Conservation (phyloP, 2,329 filamentous ascomycete genomes). For the Aspergillus udagawae region DNA sequence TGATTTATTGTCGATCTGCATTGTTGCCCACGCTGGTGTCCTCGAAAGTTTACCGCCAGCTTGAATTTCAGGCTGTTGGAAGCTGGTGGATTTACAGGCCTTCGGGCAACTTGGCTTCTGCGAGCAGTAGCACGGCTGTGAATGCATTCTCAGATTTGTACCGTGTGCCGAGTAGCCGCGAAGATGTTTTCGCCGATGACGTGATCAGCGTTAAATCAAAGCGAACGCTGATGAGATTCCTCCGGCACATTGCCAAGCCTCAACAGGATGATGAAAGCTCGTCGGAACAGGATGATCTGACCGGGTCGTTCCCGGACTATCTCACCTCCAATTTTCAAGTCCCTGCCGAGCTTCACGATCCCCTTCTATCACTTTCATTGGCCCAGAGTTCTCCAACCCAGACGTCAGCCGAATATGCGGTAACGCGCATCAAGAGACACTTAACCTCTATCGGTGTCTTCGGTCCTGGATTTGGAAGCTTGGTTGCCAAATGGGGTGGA, state of each 20-base stretch:
- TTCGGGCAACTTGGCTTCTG: constrained; percentile 16
- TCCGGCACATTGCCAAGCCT: constrained; percentile 71
- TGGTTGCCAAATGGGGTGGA: constrained; percentile 91
- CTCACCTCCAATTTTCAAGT: constrained; percentile 58
- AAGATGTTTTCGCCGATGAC: constrained; percentile 82
- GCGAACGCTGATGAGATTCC: constrained; percentile 84
- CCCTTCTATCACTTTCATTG: constrained; percentile 68
- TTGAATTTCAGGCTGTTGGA: constrained; percentile 90
- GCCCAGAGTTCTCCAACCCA: constrained; percentile 55
- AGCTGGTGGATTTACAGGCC: constrained; percentile 74
- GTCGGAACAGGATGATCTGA: constrained; percentile 54
- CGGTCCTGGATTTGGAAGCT: constrained; percentile 81
- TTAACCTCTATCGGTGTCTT: constrained; percentile 82
- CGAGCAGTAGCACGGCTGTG: constrained; percentile 3
- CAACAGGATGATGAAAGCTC: constrained; percentile 50
- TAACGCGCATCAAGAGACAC: constrained; percentile 73
- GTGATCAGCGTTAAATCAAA: constrained; percentile 76
- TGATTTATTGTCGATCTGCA: constrained; percentile 78
- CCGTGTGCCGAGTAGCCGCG: constrained; percentile 80
- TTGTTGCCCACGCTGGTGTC: constrained; percentile 80
- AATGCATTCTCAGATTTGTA: constrained; percentile 45
- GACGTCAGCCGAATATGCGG: constrained; percentile 63
- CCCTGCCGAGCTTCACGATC: constrained; percentile 62
- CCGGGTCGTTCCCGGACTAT: constrained; percentile 47
- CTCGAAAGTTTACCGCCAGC: constrained; percentile 79